Base-by-base conservation (phyloP, 2,329 filamentous ascomycete species). In the Emydomyces testavorans region DNA sequence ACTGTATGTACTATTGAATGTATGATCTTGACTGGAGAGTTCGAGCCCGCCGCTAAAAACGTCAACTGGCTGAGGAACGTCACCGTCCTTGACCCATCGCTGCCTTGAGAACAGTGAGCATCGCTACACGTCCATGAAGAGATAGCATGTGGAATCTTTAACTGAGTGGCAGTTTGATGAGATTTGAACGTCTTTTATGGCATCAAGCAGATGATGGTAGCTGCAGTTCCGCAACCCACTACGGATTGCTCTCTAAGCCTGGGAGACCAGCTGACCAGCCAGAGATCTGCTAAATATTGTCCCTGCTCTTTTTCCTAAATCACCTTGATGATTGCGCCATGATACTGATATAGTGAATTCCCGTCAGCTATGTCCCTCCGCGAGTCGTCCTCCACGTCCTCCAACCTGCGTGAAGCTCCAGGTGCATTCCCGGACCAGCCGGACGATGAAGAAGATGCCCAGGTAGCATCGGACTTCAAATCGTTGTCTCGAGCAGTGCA, bases 401-500 rank as follows among this genome's bases (percentile, higher is more conserved):
- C 47, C 6, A 11, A 20, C 35, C 35, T 34, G 15, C 64, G 70
- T 36, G 63, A 65, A 24, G 66, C 74, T 2, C 72, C 72, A 16
- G 73, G 74, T 40, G 67, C 69, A n/a, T 76, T 71, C 51, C 70
- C 72, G 6, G 56, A 53, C 37, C 52, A 58, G 13, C 58, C 59
- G 29, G 57, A 52, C 36, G 34, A 46, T 10, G 51, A 44, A 21
- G 40, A 48, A n/a, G 37, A 53, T 18, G 46, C 35, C 23, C 38
- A 50, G 16, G 44, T 57, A 4, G 46, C 55, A 7, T 54, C 60
- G 8, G 64, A 64, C 39, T 52, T 65, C 8, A 56, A 58, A 39
- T 73, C 72, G 26, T 66, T 82, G 6, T 71, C 73, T 2, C 72
- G 76, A 46, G 75, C 73, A 1, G 65, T 96, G 32, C 77, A 82